Evolutionary conservation across 176 grass and related monocot genomes (phyloP).

Genomic region (Zoysia japonica): DNA sequence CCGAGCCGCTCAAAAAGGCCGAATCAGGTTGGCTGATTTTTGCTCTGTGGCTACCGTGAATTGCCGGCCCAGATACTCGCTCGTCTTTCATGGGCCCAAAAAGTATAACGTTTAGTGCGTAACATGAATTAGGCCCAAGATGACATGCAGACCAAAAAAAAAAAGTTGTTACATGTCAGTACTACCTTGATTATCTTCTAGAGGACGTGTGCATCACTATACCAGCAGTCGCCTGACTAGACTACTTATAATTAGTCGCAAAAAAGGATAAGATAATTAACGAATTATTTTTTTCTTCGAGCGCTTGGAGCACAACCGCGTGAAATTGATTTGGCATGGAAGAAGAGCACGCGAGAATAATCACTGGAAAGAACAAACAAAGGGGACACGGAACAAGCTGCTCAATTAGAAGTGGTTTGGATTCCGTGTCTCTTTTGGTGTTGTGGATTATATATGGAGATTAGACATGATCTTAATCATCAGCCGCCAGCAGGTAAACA

Average conservation of each 20-base stretch:
- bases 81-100: no score
- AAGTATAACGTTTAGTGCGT: neutral
- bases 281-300: no score
- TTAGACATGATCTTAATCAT: neutral
- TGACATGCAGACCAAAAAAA: neutral
- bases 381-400: neutral
- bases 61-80: no score
- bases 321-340: neutral
- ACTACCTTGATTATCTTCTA: constrained; percentile 33
- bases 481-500: constrained; percentile 37
- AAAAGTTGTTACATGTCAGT: no score
- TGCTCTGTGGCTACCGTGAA: no score
- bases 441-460: neutral
- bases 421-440: neutral
- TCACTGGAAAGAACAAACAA: neutral
- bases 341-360: neutral
- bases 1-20: no score
- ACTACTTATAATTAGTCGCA: no score
- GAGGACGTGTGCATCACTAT: constrained; percentile 38
- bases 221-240: neutral
- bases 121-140: neutral
- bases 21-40: no score
- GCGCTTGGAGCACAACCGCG: neutral
- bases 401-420: neutral
- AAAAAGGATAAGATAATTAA: no score